These are phyloP conservation scores for Cubamyces sp. DNA, from an alignment of 768 basidiomycete species.

Conservation along the genomic window DNA sequence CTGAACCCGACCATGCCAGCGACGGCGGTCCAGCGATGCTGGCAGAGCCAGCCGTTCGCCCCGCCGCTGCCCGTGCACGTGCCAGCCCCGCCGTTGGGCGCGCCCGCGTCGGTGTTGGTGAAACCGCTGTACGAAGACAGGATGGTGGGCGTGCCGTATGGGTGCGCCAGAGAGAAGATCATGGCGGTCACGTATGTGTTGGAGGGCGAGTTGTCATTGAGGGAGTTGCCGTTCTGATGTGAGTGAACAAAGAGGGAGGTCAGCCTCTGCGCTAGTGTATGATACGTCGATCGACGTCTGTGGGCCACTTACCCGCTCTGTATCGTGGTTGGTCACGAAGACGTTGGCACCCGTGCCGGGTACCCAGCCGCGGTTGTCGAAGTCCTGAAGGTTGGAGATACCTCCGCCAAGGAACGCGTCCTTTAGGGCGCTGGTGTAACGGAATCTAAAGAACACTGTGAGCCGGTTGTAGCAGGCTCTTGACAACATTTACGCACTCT, in stretches of 20 bases:
- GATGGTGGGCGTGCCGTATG: constrained; percentile 68
- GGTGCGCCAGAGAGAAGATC: constrained; percentile 68
- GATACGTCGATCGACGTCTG: not conserved
- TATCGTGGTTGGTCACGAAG: constrained; percentile 74
- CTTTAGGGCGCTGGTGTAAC: constrained; percentile 57
- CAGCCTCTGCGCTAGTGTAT: not conserved
- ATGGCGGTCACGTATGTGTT: constrained; percentile 64
- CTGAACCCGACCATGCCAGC: constrained; percentile 65
- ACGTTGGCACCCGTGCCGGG: constrained; percentile 56
- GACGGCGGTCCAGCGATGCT: constrained; percentile 63
- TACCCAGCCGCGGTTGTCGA: constrained; percentile 63
- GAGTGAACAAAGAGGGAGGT: not conserved
- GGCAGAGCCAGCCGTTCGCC: constrained; percentile 65
- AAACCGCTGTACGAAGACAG: constrained; percentile 60
- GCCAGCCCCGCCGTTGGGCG: constrained; percentile 62
- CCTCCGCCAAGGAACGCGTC: constrained; percentile 55
- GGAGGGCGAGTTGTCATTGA: constrained; percentile 63
- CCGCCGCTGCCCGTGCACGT: constrained; percentile 56
- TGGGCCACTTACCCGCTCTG: constrained; percentile 55
- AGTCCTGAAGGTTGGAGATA: constrained; percentile 54
- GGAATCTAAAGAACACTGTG: constrained; percentile 42
- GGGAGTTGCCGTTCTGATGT: constrained; percentile 51
- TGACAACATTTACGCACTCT: constrained; percentile 45
- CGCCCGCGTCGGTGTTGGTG: constrained; percentile 54
- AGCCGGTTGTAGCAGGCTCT: not conserved